Conservation (phyloP, 805 yeast genomes). For the Ascoidea tarda region DNA sequence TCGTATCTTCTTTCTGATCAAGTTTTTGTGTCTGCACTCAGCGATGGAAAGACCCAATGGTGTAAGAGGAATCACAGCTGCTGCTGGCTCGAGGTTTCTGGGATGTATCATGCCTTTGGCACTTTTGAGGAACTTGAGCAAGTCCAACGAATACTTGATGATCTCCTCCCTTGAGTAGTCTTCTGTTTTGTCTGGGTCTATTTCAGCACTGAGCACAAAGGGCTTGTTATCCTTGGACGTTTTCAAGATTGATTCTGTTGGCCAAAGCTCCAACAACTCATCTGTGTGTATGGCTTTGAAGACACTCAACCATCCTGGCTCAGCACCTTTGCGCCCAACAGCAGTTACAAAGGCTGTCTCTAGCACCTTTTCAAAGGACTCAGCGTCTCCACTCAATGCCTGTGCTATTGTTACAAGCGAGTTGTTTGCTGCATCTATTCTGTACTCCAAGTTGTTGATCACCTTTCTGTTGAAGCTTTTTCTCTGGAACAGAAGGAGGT, state of each 20-base stretch:
- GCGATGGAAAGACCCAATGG: neutral
- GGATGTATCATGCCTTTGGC: conserved; percentile 77
- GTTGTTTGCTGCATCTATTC: neutral
- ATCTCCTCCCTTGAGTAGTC: too few species aligned
- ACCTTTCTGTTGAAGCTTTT: neutral
- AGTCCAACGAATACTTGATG: neutral
- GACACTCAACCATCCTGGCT: neutral
- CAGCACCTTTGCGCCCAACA: neutral
- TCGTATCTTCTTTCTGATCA: neutral
- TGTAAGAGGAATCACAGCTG: neutral
- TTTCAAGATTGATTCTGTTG: neutral
- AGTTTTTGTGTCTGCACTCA: neutral
- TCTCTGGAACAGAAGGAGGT: neutral
- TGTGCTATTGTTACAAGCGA: too few species aligned
- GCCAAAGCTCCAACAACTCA: neutral
- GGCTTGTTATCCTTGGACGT: neutral
- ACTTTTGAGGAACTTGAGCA: conserved; percentile 67
- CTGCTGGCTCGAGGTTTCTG: conserved; percentile 39
- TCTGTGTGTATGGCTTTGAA: neutral
- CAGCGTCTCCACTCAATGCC: neutral
- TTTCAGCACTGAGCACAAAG: too few species aligned
- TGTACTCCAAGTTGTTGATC: neutral
- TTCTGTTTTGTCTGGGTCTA: too few species aligned
- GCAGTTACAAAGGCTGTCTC: neutral
- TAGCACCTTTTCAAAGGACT: neutral